Evolutionary conservation across 768 basidiomycete genomes (phyloP).

Genomic region (Trametes coccinea): DNA sequence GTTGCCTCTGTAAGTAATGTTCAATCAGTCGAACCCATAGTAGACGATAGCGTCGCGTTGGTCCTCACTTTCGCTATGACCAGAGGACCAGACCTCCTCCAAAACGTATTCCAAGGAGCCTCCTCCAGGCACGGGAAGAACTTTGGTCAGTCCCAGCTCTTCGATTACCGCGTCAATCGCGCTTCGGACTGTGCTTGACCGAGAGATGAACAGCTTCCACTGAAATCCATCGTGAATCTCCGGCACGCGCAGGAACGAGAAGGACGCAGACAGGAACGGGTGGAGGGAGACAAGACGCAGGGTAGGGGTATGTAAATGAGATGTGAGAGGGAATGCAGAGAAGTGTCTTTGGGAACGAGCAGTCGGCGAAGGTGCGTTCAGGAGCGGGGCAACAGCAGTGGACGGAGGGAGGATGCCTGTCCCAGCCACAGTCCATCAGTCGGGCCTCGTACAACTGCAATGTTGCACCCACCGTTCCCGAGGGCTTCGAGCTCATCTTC

Average conservation of each 20-base stretch:
- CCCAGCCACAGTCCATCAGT: slow-evolving; percentile 11
- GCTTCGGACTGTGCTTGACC: slow-evolving; percentile 54
- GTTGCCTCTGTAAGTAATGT: slow-evolving; percentile 38
- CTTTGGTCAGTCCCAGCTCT: slow-evolving; percentile 70
- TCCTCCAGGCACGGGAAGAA: slow-evolving; percentile 65
- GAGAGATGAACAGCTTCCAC: slow-evolving; percentile 67
- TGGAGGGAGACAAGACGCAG: slow-evolving; percentile 75
- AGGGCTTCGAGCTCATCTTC: slow-evolving; percentile 67
- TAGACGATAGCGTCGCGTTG: background rate
- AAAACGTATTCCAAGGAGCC: slow-evolving; percentile 71
- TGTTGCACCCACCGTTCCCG: slow-evolving; percentile 53
- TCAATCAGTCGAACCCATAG: background rate
- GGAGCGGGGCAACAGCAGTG: slow-evolving; percentile 51
- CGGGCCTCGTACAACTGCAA: background rate
- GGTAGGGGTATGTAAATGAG: slow-evolving; percentile 63
- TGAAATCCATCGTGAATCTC: slow-evolving; percentile 74
- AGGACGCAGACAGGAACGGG: slow-evolving; percentile 50
- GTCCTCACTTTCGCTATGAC: slow-evolving; percentile 53
- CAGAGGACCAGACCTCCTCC: slow-evolving; percentile 64
- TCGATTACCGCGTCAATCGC: slow-evolving; percentile 52
- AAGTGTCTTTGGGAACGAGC: slow-evolving; percentile 51
- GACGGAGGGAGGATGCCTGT: slow-evolving; percentile 52
- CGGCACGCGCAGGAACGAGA: slow-evolving; percentile 68
- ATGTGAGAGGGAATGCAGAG: slow-evolving; percentile 68
- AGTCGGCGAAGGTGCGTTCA: slow-evolving; percentile 42